Evolutionary conservation across 2,329 filamentous ascomycete genomes (phyloP).

Genomic region (Fusarium stilboides): DNA sequence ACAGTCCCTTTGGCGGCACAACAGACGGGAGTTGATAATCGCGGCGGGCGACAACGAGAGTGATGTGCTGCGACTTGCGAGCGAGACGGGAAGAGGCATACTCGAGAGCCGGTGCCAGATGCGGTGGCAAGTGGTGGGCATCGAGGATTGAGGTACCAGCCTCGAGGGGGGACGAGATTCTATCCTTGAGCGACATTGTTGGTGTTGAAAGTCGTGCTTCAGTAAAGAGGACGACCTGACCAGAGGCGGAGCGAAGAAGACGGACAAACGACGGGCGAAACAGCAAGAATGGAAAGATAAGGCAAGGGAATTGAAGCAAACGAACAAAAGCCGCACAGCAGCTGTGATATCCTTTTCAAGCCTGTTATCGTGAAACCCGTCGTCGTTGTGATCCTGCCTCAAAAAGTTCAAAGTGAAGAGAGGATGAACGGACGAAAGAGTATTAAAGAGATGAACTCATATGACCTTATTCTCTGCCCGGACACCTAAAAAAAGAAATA

Average conservation of each 20-base stretch:
- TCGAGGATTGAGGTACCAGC: slow-evolving; percentile 73
- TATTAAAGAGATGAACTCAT: slow-evolving; percentile 33
- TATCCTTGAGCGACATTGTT: slow-evolving; percentile 66
- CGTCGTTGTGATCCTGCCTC: slow-evolving; percentile 28
- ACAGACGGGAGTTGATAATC: slow-evolving; percentile 68
- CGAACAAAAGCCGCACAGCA: slow-evolving; percentile 39
- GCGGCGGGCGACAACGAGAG: slow-evolving; percentile 70
- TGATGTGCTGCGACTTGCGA: slow-evolving; percentile 69
- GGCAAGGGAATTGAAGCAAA: slow-evolving; percentile 13
- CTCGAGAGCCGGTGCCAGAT: slow-evolving; percentile 69
- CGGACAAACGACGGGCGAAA: slow-evolving; percentile 16
- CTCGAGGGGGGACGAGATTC: slow-evolving; percentile 75
- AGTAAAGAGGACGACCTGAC: slow-evolving; percentile 18
- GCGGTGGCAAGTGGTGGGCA: slow-evolving; percentile 69
- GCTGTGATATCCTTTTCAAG: slow-evolving; percentile 33
- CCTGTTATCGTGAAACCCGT: slow-evolving; percentile 26
- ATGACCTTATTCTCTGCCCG: slow-evolving; percentile 32
- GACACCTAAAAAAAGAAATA: slow-evolving; percentile 34
- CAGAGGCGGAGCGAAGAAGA: slow-evolving; percentile 14
- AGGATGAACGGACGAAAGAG: slow-evolving; percentile 5
- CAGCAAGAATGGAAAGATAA: slow-evolving; percentile 19
- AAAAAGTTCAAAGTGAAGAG: slow-evolving; percentile 22
- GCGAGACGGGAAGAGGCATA: slow-evolving; percentile 71
- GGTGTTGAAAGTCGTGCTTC: slow-evolving; percentile 29
- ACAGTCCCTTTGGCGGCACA: slow-evolving; percentile 40